Conservation (phyloP, 2,329 filamentous ascomycete species). For the Tolypocladium amazonense region DNA sequence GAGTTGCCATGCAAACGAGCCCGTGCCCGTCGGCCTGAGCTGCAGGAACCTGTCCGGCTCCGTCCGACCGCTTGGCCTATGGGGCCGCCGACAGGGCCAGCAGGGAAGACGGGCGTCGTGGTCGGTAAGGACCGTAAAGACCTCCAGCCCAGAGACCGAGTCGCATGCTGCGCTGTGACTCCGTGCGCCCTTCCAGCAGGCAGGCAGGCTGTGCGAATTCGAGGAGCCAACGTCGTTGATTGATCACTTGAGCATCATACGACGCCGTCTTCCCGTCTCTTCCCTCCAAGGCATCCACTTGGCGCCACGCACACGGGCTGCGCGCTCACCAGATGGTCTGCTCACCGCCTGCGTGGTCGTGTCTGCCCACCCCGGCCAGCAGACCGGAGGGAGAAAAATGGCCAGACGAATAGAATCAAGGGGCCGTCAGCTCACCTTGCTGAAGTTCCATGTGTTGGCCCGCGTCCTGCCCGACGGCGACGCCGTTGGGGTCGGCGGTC, state of each 20-base stretch:
- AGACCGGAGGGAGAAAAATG: not conserved
- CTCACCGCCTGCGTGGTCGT: not conserved
- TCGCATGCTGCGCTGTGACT: not conserved
- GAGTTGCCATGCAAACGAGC: not conserved
- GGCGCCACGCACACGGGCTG: not conserved
- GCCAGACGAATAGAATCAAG: not conserved
- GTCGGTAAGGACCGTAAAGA: too few species aligned
- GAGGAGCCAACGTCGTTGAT: not conserved
- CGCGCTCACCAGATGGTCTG: not conserved
- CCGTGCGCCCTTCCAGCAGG: not conserved
- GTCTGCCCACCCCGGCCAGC: not conserved
- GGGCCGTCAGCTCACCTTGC: conserved; percentile 20
- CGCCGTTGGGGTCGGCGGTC: conserved; percentile 16
- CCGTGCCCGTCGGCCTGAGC: not conserved
- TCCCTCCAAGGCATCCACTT: not conserved
- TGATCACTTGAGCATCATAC: not conserved
- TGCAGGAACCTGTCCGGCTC: not conserved
- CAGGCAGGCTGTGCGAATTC: not conserved
- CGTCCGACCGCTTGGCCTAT: not conserved
- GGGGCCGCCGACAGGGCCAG: not conserved
- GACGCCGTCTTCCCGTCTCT: not conserved
- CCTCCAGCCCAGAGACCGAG: too few species aligned
- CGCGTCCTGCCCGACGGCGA: conserved; percentile 17
- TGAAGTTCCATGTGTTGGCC: conserved; percentile 30
- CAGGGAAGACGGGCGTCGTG: not conserved